phyloP scores from a whole-genome alignment of 2,329 filamentous ascomycete species.

The Aureobasidium lini region DNA sequence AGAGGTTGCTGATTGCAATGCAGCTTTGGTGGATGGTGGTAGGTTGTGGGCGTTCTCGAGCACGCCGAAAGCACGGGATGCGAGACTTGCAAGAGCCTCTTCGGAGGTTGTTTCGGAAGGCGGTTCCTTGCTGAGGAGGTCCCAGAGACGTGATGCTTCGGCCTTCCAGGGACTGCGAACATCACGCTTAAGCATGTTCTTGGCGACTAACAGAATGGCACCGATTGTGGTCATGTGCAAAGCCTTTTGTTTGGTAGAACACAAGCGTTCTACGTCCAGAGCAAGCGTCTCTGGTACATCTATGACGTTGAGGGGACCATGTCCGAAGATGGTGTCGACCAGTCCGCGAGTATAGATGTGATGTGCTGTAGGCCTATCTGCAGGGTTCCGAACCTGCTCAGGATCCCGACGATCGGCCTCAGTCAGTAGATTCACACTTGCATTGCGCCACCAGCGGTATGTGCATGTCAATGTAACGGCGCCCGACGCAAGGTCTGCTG shows the following conservation, averaged over 20 bases:
- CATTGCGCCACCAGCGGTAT: slow-evolving; percentile 57
- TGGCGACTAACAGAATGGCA: slow-evolving; percentile 69
- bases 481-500: slow-evolving; percentile 54
- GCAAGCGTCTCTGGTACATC: slow-evolving; percentile 66
- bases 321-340: slow-evolving; percentile 65
- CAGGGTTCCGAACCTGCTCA: slow-evolving; percentile 55
- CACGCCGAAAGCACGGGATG: slow-evolving; percentile 39
- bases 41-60: slow-evolving; percentile 45
- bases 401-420: slow-evolving; percentile 64
- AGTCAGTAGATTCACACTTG: slow-evolving; percentile 55
- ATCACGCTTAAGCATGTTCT: slow-evolving; percentile 75
- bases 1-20: slow-evolving; percentile 36
- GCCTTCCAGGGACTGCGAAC: slow-evolving; percentile 70
- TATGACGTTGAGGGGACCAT: slow-evolving; percentile 46
- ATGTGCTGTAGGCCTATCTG: slow-evolving; percentile 56
- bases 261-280: slow-evolving; percentile 59
- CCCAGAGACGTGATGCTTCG: slow-evolving; percentile 63
- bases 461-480: slow-evolving; percentile 51
- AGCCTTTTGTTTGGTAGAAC: slow-evolving; percentile 48
- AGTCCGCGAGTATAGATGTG: slow-evolving; percentile 71
- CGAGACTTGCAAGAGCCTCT: slow-evolving; percentile 21
- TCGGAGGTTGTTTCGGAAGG: slow-evolving; percentile 11
- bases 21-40: slow-evolving; percentile 38
- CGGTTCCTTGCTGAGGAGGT: slow-evolving; percentile 49
- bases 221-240: slow-evolving; percentile 64